Evolutionary conservation across 2,329 filamentous ascomycete genomes (phyloP).

Genomic region (Zymoseptoria crescenta): DNA sequence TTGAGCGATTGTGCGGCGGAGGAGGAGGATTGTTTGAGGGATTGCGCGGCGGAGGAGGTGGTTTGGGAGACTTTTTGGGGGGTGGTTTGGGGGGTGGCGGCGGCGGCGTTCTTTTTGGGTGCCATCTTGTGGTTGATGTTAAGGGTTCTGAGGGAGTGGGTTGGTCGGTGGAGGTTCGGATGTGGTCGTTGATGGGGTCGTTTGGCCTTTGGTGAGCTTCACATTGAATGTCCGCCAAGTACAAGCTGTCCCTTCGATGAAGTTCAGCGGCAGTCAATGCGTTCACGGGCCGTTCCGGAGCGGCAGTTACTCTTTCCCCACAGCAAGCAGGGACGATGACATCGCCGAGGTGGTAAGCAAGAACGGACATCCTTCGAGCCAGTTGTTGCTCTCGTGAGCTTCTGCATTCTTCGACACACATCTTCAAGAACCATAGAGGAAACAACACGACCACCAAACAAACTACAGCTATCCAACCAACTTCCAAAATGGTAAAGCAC

Average conservation of each 20-base stretch:
- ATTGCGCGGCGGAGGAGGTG: conserved; percentile 6
- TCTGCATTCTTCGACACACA: neutral
- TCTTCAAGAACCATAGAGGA: too few relatives aligned
- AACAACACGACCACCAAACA: conserved; percentile 5
- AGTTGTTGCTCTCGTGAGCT: neutral
- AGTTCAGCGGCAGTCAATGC: conserved; percentile 1
- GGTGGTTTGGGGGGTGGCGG: conserved; percentile 13
- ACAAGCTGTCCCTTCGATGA: neutral
- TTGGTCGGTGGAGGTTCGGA: neutral
- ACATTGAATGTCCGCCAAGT: neutral
- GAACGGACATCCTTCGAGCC: neutral
- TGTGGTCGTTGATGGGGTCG: neutral
- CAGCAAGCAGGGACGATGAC: neutral
- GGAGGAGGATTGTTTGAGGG: conserved; percentile 18
- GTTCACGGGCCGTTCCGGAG: neutral
- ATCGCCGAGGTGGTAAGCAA: neutral
- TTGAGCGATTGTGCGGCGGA: conserved; percentile 9
- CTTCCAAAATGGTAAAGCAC: conserved; percentile 5
- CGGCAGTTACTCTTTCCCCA: neutral
- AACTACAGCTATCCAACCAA: conserved; percentile 3
- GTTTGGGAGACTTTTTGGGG: conserved; percentile 18
- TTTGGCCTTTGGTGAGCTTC: neutral
- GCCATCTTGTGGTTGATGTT: conserved; percentile 16
- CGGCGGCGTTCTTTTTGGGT: conserved; percentile 18
- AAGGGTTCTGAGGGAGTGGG: neutral